Evolutionary conservation across 2,329 filamentous ascomycete species (phyloP), one percentile per base, ranked within the genome.

Genomic region (Purpureocillium lavendulum): DNA sequence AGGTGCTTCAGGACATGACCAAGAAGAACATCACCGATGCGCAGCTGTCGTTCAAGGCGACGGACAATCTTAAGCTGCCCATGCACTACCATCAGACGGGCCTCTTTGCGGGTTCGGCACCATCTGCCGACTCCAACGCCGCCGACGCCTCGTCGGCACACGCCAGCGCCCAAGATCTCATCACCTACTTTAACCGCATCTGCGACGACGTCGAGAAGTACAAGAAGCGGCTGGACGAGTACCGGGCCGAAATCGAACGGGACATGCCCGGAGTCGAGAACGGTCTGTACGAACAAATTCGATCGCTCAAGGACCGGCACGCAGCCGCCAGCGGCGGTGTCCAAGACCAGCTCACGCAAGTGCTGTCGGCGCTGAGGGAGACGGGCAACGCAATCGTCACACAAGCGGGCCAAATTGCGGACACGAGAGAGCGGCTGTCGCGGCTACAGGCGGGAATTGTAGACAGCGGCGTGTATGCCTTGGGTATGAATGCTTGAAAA

Each of bases 11-110:
- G 75, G 52, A 73, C 43, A 55, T 67, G 45, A 65, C 64, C 30
- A 67, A 80, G 49, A 75, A 76, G 45, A 84, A 87, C 55, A 77
- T 75, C 17, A 73, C 78, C 30, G 81, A 88, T 49, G 82, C 82
- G 8, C 76, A 80, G 48, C 71, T 87, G 40, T 77, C 77, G 44
- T 85, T 87, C 67, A 77, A 81, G 41, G 81, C 82, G 16, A 77
- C 86, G 26, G 81, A 87, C 52, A 86, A 86, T 53, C 69, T 88
- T 39, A 80, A 82, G 49, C 68, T 89, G 13, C 85, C 86, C 3
- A 60, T 65, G 12, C 70, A 73, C 50, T 74, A 73, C 47, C 70
- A 74, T 48, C 64, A 66, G 39, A 66, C 65, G 0, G 64, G 65
- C 11, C 61, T 69, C 2, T 68, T 66, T 30, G 62, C 63, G 11